Evolutionary conservation across 164 flowering plant species (phyloP).

Genomic region (Liriodendron chinense): DNA sequence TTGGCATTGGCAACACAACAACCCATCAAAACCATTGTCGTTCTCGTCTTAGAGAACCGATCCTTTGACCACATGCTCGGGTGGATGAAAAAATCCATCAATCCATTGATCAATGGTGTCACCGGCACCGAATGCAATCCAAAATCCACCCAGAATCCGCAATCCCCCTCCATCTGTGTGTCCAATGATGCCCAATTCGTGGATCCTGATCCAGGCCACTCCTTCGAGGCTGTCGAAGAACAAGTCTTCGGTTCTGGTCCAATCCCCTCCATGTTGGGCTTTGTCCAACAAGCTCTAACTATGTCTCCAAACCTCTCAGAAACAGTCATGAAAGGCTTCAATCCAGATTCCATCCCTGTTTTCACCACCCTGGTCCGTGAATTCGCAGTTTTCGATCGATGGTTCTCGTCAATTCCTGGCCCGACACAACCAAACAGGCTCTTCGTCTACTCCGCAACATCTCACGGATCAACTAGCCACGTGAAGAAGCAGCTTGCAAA

Average conservation of each 20-base stretch:
- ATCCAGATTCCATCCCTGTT: slow-evolving; percentile 67
- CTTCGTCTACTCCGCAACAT: slow-evolving; percentile 89
- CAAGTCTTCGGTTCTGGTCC: slow-evolving; percentile 60
- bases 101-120: slow-evolving; percentile 67
- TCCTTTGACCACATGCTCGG: slow-evolving; percentile 89
- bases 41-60: slow-evolving; percentile 70
- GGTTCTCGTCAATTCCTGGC: slow-evolving; percentile 89
- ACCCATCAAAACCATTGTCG: slow-evolving; percentile 71
- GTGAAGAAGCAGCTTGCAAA: slow-evolving; percentile 55
- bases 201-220: slow-evolving; percentile 84
- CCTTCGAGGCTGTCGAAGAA: slow-evolving; percentile 54
- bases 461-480: slow-evolving; percentile 85
- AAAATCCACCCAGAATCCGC: slow-evolving; percentile 26
- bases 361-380: slow-evolving; percentile 57
- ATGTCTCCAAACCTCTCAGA: slow-evolving; percentile 53
- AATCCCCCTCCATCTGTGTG: slow-evolving; percentile 45
- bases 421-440: slow-evolving; percentile 91
- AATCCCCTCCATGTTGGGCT: slow-evolving; percentile 68
- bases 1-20: slow-evolving; percentile 21
- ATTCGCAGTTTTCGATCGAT: slow-evolving; percentile 74
- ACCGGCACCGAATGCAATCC: slow-evolving; percentile 70
- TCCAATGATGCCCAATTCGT: slow-evolving; percentile 65
- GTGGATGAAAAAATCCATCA: slow-evolving; percentile 69
- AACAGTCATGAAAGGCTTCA: slow-evolving; percentile 84
- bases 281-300: slow-evolving; percentile 69